Evolutionary conservation across 176 grass and related monocot species (phyloP).

Genomic region (Hordeum vulgare): DNA sequence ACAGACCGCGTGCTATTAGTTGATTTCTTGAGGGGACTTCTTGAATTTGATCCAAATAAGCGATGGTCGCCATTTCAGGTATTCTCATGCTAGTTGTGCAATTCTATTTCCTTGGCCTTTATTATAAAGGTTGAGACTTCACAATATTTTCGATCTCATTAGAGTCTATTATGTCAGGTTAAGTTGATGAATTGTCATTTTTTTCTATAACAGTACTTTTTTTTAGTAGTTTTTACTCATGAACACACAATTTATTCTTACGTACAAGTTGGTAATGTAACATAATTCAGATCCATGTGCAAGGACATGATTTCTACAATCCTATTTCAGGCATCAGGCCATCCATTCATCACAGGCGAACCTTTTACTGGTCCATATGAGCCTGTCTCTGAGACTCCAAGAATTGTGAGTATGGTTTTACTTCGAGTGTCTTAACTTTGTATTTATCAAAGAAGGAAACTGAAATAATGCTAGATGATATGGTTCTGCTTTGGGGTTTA

Average conservation of each 20-base stretch:
- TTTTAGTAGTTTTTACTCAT: not conserved
- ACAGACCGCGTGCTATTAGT: slow-evolving; percentile 57
- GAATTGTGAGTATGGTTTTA: slow-evolving; percentile 75
- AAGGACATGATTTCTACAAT: slow-evolving; percentile 25
- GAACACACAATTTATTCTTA: slow-evolving; percentile 6
- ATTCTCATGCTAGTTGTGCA: slow-evolving; percentile 3
- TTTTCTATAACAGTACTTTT: not conserved
- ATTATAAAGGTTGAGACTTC: not conserved
- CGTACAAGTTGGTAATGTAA: not conserved
- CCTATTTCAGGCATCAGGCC: slow-evolving; percentile 70
- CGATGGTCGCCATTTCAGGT: slow-evolving; percentile 97
- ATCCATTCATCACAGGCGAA: slow-evolving; percentile 93
- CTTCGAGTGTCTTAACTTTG: not conserved
- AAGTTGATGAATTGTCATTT: slow-evolving; percentile 10
- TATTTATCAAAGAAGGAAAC: not conserved
- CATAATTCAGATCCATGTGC: slow-evolving; percentile 4
- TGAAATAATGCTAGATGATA: not conserved
- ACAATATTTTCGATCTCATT: not conserved
- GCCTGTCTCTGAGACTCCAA: slow-evolving; percentile 72
- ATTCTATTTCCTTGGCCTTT: not conserved
- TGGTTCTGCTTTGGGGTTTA: not conserved
- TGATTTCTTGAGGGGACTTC: slow-evolving; percentile 98
- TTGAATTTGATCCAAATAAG: slow-evolving; percentile 89
- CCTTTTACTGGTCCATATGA: slow-evolving; percentile 58
- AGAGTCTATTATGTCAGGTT: not conserved